Percentiles rank a stretch among this genome's conserved stretches.
Conservation (phyloP, 306 rosid genomes). For the Prunus mume region DNA sequence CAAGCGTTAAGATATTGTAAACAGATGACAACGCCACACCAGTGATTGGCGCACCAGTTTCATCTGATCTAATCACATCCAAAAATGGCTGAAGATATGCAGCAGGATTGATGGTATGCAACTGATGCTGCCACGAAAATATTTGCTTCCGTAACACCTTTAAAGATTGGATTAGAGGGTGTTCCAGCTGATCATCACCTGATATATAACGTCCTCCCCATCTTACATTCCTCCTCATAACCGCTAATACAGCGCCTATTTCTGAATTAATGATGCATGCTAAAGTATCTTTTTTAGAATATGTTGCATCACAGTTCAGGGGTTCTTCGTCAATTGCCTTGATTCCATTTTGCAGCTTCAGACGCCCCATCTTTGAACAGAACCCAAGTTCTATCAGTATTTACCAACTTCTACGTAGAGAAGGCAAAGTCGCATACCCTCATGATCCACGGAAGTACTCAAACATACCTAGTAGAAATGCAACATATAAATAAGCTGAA, state of each 20-base stretch:
- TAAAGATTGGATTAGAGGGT: conserved; percentile 87
- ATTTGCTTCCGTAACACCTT: conserved; percentile 76
- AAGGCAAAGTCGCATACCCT: conserved; percentile 1
- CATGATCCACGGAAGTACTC: conserved; percentile 1
- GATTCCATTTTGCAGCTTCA: conserved; percentile 70
- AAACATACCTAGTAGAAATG: background rate
- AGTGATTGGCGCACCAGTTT: conserved; percentile 95
- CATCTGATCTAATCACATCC: conserved; percentile 89
- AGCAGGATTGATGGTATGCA: conserved; percentile 79
- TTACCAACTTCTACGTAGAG: conserved; percentile 5
- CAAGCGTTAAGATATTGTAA: conserved; percentile 80
- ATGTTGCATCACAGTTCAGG: conserved; percentile 55
- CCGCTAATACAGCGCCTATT: conserved; percentile 88
- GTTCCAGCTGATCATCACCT: conserved; percentile 90
- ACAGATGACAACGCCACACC: conserved; percentile 93
- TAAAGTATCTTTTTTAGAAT: conserved; percentile 61
- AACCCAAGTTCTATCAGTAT: conserved; percentile 11
- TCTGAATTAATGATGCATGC: conserved; percentile 94
- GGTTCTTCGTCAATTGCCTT: conserved; percentile 79
- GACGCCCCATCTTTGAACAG: conserved; percentile 54
- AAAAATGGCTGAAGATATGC: conserved; percentile 85
- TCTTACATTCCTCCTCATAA: conserved; percentile 93
- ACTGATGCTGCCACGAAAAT: conserved; percentile 84
- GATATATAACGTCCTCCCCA: conserved; percentile 90
- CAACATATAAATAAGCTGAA: conserved; percentile 5